Evolutionary conservation across 371 early-diverging fungal genomes (phyloP).

Genomic region (Blakeslea trispora): DNA sequence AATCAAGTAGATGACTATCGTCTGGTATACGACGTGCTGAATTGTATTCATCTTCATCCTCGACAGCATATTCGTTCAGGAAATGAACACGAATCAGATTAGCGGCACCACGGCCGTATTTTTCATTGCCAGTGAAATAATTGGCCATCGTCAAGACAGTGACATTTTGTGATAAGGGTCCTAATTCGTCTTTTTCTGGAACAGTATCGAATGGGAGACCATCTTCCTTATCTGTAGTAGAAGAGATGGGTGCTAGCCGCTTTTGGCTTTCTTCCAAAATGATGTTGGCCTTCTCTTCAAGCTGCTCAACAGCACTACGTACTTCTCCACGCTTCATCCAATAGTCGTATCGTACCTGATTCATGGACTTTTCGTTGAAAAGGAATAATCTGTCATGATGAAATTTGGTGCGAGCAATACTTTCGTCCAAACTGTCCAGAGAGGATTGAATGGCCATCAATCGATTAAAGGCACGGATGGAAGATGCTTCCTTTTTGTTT

Average conservation of each 20-base stretch:
- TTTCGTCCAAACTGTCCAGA: conserved; percentile 65
- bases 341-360: conserved; percentile 54
- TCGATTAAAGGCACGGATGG: conserved; percentile 67
- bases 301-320: conserved; percentile 33
- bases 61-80: conserved; percentile 54
- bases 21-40: conserved; percentile 53
- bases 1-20: conserved; percentile 57
- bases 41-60: conserved; percentile 52
- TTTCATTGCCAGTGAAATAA: conserved; percentile 60
- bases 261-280: conserved; percentile 37
- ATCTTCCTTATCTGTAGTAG: conserved; percentile 18
- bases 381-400: conserved; percentile 56
- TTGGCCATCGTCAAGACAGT: conserved; percentile 62
- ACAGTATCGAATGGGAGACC: conserved; percentile 22
- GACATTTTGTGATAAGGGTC: conserved; percentile 57
- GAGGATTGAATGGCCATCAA: conserved; percentile 66
- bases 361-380: conserved; percentile 59
- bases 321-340: conserved; percentile 59
- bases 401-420: conserved; percentile 60
- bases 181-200: conserved; percentile 34
- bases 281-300: conserved; percentile 45
- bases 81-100: conserved; percentile 64
- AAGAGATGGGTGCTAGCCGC: conserved; percentile 25
- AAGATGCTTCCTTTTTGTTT: conserved; percentile 63
- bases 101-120: conserved; percentile 62